These are phyloP conservation scores for Chaetomiaceae sp. DNA, from an alignment of 2,329 filamentous ascomycete genomes.

Conservation along the genomic window DNA sequence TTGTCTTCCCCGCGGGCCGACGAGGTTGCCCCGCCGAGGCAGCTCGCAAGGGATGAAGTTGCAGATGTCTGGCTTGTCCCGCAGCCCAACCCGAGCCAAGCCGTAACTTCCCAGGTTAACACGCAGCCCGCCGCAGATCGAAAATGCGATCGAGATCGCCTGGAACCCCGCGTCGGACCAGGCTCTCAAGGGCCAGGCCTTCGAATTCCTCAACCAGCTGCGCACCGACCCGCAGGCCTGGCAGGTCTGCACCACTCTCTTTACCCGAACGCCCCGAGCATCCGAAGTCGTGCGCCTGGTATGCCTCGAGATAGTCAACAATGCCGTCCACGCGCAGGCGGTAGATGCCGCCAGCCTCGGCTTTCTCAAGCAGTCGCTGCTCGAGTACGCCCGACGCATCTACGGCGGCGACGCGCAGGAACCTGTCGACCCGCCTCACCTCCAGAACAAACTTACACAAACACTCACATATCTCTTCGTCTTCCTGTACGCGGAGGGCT, in stretches of 20 bases:
- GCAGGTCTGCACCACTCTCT: constrained; percentile 83
- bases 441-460: constrained; percentile 97
- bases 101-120: too few relatives aligned
- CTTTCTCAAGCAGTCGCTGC: constrained; percentile 72
- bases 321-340: constrained; percentile 73
- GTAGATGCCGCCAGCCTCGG: constrained; percentile 66
- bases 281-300: constrained; percentile 84
- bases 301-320: constrained; percentile 88
- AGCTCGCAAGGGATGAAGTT: neutral
- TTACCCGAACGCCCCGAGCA: constrained; percentile 67
- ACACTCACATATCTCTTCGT: constrained; percentile 92
- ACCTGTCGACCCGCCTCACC: constrained; percentile 61
- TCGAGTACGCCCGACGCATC: constrained; percentile 71
- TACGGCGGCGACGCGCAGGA: constrained; percentile 58
- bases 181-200: constrained; percentile 72
- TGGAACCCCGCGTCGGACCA: constrained; percentile 74
- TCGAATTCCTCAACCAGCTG: constrained; percentile 72
- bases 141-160: constrained; percentile 92
- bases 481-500: constrained; percentile 75
- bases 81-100: neutral
- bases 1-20: constrained; percentile 19
- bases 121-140: constrained; percentile 72
- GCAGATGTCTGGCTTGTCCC: neutral
- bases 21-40: neutral
- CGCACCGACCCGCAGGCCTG: constrained; percentile 78